phyloP scores from a whole-genome alignment of 108 stramenopile genomes.

The Nannochloropsis granulata region DNA sequence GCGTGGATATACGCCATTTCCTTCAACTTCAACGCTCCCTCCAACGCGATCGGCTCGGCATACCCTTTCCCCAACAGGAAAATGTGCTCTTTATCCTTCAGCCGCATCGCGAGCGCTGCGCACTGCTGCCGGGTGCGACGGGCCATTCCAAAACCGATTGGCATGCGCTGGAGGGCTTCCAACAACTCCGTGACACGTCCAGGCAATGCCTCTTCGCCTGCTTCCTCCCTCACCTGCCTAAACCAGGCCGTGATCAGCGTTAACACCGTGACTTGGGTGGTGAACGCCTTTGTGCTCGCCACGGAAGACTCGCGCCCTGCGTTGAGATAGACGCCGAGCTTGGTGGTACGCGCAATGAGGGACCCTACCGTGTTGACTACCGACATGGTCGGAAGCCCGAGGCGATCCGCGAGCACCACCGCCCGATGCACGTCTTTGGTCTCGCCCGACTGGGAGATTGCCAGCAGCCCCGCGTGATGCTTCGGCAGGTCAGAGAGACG shows the following conservation, averaged over 20 bases:
- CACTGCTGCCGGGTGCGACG: conserved; percentile 70
- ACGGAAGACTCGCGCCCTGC: conserved; percentile 97
- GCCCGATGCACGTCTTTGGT: conserved; percentile 86
- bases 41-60: conserved; percentile 18
- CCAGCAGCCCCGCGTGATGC: conserved; percentile 52
- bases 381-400: conserved; percentile 57
- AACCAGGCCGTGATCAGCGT: conserved; percentile 89
- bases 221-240: conserved; percentile 47
- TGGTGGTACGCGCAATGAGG: conserved; percentile 80
- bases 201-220: conserved; percentile 32
- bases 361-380: conserved; percentile 95
- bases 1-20: conserved; percentile 99
- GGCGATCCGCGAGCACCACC: conserved; percentile 11
- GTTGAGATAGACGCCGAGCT: conserved; percentile 94
- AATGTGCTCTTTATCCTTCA: conserved; percentile 77
- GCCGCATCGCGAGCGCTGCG: conserved; percentile 52
- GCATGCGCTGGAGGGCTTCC: conserved; percentile 84
- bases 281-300: conserved; percentile 99
- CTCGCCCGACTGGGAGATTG: conserved; percentile 91
- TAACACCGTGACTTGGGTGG: conserved; percentile 95
- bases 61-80: conserved; percentile 89
- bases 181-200: conserved; percentile 36
- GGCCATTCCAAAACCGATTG: conserved; percentile 95
- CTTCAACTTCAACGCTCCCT: conserved; percentile 98
- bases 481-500: conserved; percentile 63